A percentile compares a stretch with the other conserved stretches of the same genome.
These are phyloP conservation scores for Trichoderma sp. DNA, from an alignment of 2,329 filamentous ascomycete species.

Conservation along the genomic window DNA sequence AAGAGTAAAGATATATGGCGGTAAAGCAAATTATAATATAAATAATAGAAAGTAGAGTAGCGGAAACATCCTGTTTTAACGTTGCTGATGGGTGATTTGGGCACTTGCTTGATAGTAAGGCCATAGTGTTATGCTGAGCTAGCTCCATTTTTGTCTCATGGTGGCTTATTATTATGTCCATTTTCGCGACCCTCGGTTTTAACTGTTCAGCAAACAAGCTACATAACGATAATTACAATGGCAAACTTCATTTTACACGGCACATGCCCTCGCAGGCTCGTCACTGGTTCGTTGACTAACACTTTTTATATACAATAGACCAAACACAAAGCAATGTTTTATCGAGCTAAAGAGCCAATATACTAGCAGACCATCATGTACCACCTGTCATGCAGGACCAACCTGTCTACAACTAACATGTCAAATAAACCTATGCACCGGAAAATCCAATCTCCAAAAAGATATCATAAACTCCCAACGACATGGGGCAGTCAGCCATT, in stretches of 20 bases:
- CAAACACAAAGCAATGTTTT: neutral
- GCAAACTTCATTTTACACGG: neutral
- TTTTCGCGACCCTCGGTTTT: too few species aligned
- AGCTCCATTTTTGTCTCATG: too few species aligned
- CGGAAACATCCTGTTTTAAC: too few species aligned
- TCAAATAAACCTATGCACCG: constrained; percentile 8
- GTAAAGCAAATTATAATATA: too few species aligned
- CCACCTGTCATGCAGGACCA: neutral
- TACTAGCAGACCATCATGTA: constrained; percentile 5
- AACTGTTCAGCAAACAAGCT: too few species aligned
- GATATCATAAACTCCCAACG: neutral
- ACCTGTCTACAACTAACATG: neutral
- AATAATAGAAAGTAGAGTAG: too few species aligned
- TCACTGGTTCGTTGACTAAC: neutral
- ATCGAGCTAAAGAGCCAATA: neutral
- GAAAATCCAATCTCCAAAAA: constrained; percentile 8
- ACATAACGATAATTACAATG: neutral
- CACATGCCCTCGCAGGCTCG: neutral
- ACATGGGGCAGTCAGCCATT: neutral
- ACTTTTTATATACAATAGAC: neutral
- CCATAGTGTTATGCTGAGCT: too few species aligned
- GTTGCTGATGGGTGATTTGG: too few species aligned
- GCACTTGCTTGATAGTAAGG: too few species aligned
- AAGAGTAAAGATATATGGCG: too few species aligned
- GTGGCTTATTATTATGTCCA: too few species aligned